Base-by-base conservation (phyloP, 2,329 filamentous ascomycete species). In the Aureobasidium melanogenum region DNA sequence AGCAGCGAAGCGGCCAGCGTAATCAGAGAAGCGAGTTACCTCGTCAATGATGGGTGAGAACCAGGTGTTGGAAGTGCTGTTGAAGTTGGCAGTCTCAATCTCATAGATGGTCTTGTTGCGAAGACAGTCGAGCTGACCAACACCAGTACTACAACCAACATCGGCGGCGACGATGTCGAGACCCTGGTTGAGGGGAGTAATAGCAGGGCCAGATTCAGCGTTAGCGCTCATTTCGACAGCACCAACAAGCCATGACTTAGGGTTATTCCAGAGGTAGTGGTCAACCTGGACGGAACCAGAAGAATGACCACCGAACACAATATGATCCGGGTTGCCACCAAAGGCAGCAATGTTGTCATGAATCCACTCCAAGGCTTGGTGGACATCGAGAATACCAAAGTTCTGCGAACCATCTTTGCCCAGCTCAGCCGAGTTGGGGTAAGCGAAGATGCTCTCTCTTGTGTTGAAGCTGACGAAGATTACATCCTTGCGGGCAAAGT, bases 171-270 rank as follows among this genome's bases (percentile, higher is more conserved):
- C 71, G 9, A 67, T 68, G 36, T 76, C 70, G 1, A 76, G 68
- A 17, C 69, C 75, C 22, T 75, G 68, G 57, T 75, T 72, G 15
- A 64, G 39, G 1, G 72, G 74, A 0, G 75, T 73, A n/a, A 72
- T 75, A 1, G 68, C 74, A 1, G 75, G 75, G 5, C 75, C 75
- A 0, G 74, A 77, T 24, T 73, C 62, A 32, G 74, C 73, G 28
- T 76, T 77, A n/a, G 73, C 75, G 50, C 73, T 76, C 75, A 77
- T 76, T 67, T 77, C 67, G 0, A 75, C 56, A 12, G 56, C 56
- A 34, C 56, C 56, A 12, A 50, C 46, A 5, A 60, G 56, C 56
- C 56, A 60, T 32, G 56, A 50, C n/a, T 60, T 17, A 24, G 56
- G 56, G 22, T 60, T 60, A 36, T 60, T 60, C 56, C 69, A 77